These are phyloP conservation scores for Cupressus sempervirens DNA, from an alignment of 75 land plant species.

Conservation along the genomic window DNA sequence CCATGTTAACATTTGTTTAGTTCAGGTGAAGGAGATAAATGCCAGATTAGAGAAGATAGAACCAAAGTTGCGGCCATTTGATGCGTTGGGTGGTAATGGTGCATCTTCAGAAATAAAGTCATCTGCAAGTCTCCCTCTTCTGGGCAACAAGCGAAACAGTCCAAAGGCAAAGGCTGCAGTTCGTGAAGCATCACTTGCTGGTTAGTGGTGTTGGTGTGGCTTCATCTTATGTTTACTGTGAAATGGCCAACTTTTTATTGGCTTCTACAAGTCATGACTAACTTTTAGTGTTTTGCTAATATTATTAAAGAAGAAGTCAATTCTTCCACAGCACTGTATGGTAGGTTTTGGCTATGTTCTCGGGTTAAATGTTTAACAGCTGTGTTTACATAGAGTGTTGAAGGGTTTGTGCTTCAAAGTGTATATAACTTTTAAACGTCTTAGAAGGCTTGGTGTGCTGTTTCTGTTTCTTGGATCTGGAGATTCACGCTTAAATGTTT, in stretches of 20 bases:
- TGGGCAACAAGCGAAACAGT: constrained; percentile 56
- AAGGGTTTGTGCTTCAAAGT: background rate
- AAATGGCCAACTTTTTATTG: constrained; percentile 8
- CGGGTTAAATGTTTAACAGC: background rate
- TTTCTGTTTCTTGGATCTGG: background rate
- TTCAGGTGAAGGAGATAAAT: constrained; percentile 87
- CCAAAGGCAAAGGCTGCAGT: constrained; percentile 63
- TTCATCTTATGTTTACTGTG: background rate
- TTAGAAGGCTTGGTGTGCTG: background rate
- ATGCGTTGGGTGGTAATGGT: constrained; percentile 31
- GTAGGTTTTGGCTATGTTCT: background rate
- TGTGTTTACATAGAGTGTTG: background rate
- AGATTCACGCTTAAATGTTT: background rate
- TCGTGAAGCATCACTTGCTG: constrained; percentile 45
- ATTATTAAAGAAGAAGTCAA: background rate
- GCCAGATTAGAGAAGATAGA: constrained; percentile 81
- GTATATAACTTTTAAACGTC: background rate
- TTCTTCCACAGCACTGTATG: background rate
- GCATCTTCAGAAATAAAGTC: constrained; percentile 28
- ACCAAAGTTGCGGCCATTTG: constrained; percentile 59
- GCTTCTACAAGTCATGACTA: background rate
- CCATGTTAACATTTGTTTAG: background rate
- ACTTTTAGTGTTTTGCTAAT: background rate
- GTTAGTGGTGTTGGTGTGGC: constrained; percentile 28
- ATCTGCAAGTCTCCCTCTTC: constrained; percentile 21